Conservation (phyloP, 78 protist genomes). For the Capsaspora owczarzaki region DNA sequence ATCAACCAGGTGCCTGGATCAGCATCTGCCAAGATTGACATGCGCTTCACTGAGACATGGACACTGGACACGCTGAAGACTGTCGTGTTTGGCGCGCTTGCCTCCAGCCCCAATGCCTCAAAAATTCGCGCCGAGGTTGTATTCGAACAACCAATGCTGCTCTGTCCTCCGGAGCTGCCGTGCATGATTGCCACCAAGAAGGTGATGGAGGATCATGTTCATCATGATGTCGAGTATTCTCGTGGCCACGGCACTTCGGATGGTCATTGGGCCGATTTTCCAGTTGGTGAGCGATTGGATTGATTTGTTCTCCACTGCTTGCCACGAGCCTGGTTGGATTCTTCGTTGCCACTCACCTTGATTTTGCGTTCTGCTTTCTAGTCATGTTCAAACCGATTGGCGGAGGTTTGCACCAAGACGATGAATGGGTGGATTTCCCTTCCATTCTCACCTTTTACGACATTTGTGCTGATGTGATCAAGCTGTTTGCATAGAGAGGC, state of each 20-base stretch:
- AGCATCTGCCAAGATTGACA: conserved; percentile 7
- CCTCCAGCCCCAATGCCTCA: too few relatives aligned
- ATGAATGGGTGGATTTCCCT: conserved; percentile 22
- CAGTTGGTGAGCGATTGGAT: not conserved
- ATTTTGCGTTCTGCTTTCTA: too few relatives aligned
- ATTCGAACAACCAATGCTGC: conserved; percentile 13
- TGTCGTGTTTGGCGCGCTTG: too few relatives aligned
- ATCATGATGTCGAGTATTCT: not conserved
- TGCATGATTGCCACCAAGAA: not conserved
- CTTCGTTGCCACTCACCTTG: too few relatives aligned
- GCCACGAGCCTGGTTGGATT: too few relatives aligned
- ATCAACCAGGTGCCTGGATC: conserved; percentile 22
- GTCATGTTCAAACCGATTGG: conserved; percentile 28
- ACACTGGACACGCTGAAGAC: not conserved
- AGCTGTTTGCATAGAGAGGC: too few relatives aligned
- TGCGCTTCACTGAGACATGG: conserved; percentile 19
- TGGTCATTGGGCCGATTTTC: conserved; percentile 23
- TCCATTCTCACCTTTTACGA: conserved; percentile 3
- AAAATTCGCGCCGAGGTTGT: too few relatives aligned
- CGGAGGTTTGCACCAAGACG: conserved; percentile 24
- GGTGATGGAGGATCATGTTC: not conserved
- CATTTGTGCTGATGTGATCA: too few relatives aligned
- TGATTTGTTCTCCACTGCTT: too few relatives aligned
- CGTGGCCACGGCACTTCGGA: conserved; percentile 23
- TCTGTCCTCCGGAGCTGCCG: not conserved